Evolutionary conservation across 225 moss, liverwort and hornwort genomes (phyloP).

Genomic region (Physcomitrium patens): DNA sequence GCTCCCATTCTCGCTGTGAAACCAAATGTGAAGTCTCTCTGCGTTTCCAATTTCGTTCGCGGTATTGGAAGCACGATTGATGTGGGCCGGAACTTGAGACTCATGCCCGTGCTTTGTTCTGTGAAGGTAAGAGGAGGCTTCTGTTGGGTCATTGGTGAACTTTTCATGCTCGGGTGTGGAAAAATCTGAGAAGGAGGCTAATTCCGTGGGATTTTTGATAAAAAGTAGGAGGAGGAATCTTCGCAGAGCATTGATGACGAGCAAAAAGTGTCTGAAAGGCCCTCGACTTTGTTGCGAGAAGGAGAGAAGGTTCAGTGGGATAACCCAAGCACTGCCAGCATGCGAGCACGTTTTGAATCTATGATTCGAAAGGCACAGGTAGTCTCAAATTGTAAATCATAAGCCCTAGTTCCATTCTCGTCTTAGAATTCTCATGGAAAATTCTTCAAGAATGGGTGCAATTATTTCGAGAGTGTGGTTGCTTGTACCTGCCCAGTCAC

Average conservation of each 20-base stretch:
- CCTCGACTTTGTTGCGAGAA: constrained; percentile 79
- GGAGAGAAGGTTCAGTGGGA: constrained; percentile 62
- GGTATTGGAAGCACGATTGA: too few relatives aligned
- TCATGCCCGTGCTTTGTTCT: too few relatives aligned
- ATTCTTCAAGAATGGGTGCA: background rate
- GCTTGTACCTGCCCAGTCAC: background rate
- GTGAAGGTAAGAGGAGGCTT: too few relatives aligned
- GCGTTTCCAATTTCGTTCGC: too few relatives aligned
- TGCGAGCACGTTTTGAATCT: constrained; percentile 83
- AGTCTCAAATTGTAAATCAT: constrained; percentile 41
- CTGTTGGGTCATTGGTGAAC: too few relatives aligned
- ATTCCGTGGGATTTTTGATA: constrained; percentile 26
- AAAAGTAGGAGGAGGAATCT: constrained; percentile 49
- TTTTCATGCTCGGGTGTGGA: too few relatives aligned
- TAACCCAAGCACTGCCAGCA: constrained; percentile 67
- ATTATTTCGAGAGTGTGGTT: background rate
- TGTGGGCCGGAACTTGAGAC: too few relatives aligned
- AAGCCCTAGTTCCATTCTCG: background rate
- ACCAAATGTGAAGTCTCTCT: too few relatives aligned
- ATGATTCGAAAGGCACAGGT: constrained; percentile 79
- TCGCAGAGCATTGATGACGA: constrained; percentile 76
- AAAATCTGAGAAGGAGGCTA: background rate
- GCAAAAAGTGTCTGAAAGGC: constrained; percentile 78
- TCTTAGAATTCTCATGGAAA: background rate
- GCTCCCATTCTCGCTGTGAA: too few relatives aligned